Base-by-base conservation (phyloP, 1,284 basidiomycete genomes). In the Vanrija pseudolonga region DNA sequence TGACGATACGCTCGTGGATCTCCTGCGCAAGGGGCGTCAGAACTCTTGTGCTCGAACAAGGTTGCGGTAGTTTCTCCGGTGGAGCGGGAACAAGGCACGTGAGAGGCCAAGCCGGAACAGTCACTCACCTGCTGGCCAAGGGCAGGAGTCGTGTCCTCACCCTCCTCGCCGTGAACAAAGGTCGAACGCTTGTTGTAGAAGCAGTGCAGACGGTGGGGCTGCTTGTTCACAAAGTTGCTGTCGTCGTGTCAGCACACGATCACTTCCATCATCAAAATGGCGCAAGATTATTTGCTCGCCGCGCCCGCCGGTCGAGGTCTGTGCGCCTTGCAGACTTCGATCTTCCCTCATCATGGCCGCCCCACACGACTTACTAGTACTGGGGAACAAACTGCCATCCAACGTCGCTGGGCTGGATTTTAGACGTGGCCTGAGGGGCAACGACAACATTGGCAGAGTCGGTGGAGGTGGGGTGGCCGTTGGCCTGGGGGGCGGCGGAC, bases 141-240 rank as follows among this genome's bases (percentile, higher is more conserved):
- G 66, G 85, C 89, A 79, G 87, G 90, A 36, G 90, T 82, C 64
- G 86, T 85, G 51, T 98, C 95, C 78, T 96, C 93, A 55, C 94
- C 96, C 81, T 96, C 93, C 56, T 88, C 89, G 53, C 91, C 91
- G 77, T 96, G 93, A 74, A 89, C 89, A 80, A 94, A 95, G 64
- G 95, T 97, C 50, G 93, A 97, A 68, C 85, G 85, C 83, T 98
- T 98, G 73, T 88, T 97, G 83, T 98, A 99, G 81, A 98, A 98
- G 80, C 93, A 95, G 80, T 98, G 95, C 64, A 98, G 84, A 74
- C 92, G 89, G 78, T 88, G 82, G 62, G 95, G 95, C 62, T 95
- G 87, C 80, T 97, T 94, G 85, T 98, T 96, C 77, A 97, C 89
- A 81, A 91, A 94, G 69, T 90, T 94, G 80, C 81, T 81, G 69